Percentiles rank a stretch among this genome's conserved stretches.
Evolutionary conservation across 345 rosid genomes (phyloP).

Genomic region (Jatropha curcas): DNA sequence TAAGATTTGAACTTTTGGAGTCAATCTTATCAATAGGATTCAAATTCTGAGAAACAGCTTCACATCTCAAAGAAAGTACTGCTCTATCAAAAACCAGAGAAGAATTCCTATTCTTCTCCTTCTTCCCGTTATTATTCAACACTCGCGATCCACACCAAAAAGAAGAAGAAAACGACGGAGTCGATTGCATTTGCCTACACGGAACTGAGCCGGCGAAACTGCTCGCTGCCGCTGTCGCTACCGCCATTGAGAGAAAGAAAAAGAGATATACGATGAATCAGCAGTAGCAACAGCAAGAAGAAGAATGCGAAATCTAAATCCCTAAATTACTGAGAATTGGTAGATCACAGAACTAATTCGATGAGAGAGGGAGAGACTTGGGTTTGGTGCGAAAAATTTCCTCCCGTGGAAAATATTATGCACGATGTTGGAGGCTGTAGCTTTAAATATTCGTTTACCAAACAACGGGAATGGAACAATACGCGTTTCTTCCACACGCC

Average conservation of each 20-base stretch:
- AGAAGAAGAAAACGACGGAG: neutral
- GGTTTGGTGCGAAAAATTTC: slow-evolving; percentile 7
- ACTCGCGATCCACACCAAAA: neutral
- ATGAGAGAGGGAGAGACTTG: too few relatives aligned
- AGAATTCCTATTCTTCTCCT: neutral
- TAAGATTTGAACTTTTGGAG: neutral
- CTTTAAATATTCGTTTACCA: neutral
- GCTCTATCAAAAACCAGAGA: neutral
- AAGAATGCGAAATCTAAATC: neutral
- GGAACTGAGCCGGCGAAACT: neutral
- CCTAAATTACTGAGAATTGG: neutral
- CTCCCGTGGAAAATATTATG: neutral
- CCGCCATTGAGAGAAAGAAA: slow-evolving; percentile 9
- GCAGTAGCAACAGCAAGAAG: too few relatives aligned
- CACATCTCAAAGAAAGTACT: slow-evolving; percentile 9
- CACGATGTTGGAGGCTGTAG: neutral
- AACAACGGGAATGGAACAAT: too few relatives aligned
- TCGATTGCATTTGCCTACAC: neutral
- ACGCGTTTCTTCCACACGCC: too few relatives aligned
- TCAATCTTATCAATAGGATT: slow-evolving; percentile 8
- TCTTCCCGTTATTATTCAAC: neutral
- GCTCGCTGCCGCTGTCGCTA: neutral
- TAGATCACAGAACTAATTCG: neutral
- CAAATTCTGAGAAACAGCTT: neutral
- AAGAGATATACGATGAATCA: too few relatives aligned